Evolutionary conservation across 768 basidiomycete genomes (phyloP), one percentile per base, ranked within the genome.

Genomic region (Phlebiopsis flavidoalba): DNA sequence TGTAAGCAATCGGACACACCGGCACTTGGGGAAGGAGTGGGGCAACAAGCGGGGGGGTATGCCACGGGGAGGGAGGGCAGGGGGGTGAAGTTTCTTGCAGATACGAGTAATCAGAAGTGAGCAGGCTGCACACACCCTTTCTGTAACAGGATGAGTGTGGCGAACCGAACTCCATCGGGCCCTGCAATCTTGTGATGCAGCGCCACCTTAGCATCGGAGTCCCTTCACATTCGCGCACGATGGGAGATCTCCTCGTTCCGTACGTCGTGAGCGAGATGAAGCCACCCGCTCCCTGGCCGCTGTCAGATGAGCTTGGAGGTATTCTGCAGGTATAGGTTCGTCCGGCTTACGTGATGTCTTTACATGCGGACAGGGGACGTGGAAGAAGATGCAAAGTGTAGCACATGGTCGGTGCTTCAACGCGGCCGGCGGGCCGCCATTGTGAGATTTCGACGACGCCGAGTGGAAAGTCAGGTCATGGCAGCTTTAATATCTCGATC

Each of bases 181-280:
- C 86, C 87, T 37, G 74, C 76, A 45, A 89, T 83, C 70, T 83
- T 83, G n/a, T n/a, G 61, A 88, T 82, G 66, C 82, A 82, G 65
- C 71, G 76, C 85, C 85, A 86, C 33, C n/a, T 76, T 70, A 5
- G 45, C 45, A 24, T 64, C 63, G 6, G 78, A 74, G 56, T 62
- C 71, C n/a, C n/a, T 14, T 74, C 72, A 22, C 70, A 67, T 66
- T 81, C 74, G 15, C 80, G 79, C n/a, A 84, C 81, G 56, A 88
- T 65, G 1, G n/a, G 86, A 88, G 1, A 85, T 73, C 65, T 89
- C 87, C 35, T 88, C 84, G 7, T 66, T n/a, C 66, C 6, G 86
- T 87, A 52, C 81, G 74, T 26, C n/a, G 86, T 87, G 40, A 87
- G 71, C 1, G 83, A 86, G 58, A 86, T 69, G 65, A 87, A 71